phyloP scores from a whole-genome alignment of 495 filamentous ascomycete genomes.

The Amphirosellinia nigrospora region DNA sequence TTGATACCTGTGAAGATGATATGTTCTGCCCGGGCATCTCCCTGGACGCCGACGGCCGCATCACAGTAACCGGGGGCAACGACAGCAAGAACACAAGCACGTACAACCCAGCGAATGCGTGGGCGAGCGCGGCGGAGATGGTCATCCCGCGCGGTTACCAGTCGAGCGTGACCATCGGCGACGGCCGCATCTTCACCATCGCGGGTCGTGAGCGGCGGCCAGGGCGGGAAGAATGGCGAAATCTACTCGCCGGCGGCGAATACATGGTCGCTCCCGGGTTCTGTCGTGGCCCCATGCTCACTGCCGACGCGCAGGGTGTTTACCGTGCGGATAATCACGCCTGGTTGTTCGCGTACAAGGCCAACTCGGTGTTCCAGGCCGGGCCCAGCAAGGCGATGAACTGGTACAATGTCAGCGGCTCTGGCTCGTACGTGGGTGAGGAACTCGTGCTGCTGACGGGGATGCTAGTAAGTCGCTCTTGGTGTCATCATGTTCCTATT shows the following conservation, averaged over 20 bases:
- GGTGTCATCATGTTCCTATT: too few relatives aligned
- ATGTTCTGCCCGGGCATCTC: slow-evolving; percentile 71
- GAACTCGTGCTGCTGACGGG: slow-evolving; percentile 43
- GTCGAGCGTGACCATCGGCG: slow-evolving; percentile 54
- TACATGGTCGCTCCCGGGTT: slow-evolving; percentile 41
- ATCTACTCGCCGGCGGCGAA: slow-evolving; percentile 52
- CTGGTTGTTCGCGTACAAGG: slow-evolving; percentile 69
- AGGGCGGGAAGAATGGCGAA: slow-evolving; percentile 58
- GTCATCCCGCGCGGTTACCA: slow-evolving; percentile 63
- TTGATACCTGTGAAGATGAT: slow-evolving; percentile 30
- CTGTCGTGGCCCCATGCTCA: slow-evolving; percentile 56
- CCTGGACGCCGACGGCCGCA: slow-evolving; percentile 54
- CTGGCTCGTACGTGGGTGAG: slow-evolving; percentile 49
- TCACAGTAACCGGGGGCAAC: slow-evolving; percentile 61
- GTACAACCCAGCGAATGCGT: slow-evolving; percentile 46
- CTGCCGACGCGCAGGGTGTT: slow-evolving; percentile 51
- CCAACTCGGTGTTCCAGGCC: slow-evolving; percentile 61
- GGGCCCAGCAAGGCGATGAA: slow-evolving; percentile 63
- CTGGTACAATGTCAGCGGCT: slow-evolving; percentile 58
- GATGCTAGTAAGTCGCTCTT: slow-evolving; percentile 55
- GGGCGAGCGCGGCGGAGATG: slow-evolving; percentile 49
- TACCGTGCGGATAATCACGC: slow-evolving; percentile 62
- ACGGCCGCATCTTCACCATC: slow-evolving; percentile 65
- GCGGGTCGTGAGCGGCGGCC: slow-evolving; percentile 60
- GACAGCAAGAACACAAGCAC: slow-evolving; percentile 53